These are phyloP conservation scores for Magnaporthiopsis poae DNA, from an alignment of 2,329 filamentous ascomycete genomes.

Conservation along the genomic window DNA sequence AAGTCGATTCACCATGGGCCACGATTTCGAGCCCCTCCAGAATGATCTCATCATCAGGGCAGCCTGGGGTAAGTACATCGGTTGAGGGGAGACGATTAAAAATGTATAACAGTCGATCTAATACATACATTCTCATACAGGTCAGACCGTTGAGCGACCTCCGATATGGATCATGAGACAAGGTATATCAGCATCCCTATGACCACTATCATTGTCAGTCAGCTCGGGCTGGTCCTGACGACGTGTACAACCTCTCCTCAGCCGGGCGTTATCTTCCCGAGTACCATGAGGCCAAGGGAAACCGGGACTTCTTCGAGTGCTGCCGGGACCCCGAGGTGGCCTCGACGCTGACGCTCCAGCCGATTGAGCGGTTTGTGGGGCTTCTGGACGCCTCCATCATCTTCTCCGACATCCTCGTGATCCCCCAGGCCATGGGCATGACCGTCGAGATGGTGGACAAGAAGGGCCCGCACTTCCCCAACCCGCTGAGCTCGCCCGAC, in stretches of 20 bases:
- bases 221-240: neutral
- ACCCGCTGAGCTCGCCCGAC: conserved; percentile 66
- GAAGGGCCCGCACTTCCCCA: conserved; percentile 88
- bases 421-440: conserved; percentile 97
- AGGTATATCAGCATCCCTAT: conserved; percentile 45
- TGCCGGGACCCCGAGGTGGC: conserved; percentile 88
- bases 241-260: conserved; percentile 26
- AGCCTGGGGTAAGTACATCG: conserved; percentile 61
- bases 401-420: conserved; percentile 95
- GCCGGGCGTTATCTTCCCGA: conserved; percentile 95
- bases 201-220: neutral
- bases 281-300: conserved; percentile 90
- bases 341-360: conserved; percentile 86
- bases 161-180: conserved; percentile 99
- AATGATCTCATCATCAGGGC: conserved; percentile 88
- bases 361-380: conserved; percentile 80
- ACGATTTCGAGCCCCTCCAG: conserved; percentile 71
- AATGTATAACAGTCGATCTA: conserved; percentile 13
- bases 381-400: conserved; percentile 96
- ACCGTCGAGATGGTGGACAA: conserved; percentile 96
- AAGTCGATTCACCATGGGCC: conserved; percentile 39
- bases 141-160: conserved; percentile 80
- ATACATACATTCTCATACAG: conserved; percentile 32
- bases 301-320: conserved; percentile 92
- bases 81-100: neutral